A percentile compares a stretch with the other conserved stretches of the same genome.
These are phyloP conservation scores for Domatiomyces globalis DNA, from an alignment of 2,329 filamentous ascomycete species.

Conservation along the genomic window DNA sequence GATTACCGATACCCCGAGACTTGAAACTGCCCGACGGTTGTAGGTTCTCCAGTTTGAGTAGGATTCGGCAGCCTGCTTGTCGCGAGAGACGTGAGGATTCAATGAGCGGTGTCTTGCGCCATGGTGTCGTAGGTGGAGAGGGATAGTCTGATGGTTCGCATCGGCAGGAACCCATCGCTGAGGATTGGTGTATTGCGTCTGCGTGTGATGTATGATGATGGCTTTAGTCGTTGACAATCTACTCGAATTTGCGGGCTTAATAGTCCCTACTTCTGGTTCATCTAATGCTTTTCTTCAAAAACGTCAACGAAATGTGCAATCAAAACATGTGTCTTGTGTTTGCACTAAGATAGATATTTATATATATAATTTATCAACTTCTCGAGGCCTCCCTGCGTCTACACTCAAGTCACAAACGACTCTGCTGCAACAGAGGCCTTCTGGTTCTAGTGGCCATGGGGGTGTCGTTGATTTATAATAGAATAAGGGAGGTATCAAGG, in stretches of 20 bases:
- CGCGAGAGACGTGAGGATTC: slow-evolving; percentile 26
- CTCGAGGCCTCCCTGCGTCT: background rate
- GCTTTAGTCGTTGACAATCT: background rate
- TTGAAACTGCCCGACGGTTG: slow-evolving; percentile 83
- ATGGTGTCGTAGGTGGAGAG: slow-evolving; percentile 11
- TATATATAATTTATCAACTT: background rate
- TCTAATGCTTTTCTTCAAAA: no score
- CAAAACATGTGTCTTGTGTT: no score
- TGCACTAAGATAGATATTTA: background rate
- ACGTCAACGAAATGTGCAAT: no score
- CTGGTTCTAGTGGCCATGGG: no score
- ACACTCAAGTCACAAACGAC: no score
- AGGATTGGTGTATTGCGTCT: background rate
- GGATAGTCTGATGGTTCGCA: background rate
- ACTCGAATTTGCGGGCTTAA: no score
- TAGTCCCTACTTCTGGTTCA: no score
- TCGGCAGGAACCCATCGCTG: background rate
- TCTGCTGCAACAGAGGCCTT: no score
- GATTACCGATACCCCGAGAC: slow-evolving; percentile 35
- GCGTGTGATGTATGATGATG: background rate
- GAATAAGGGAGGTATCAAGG: no score
- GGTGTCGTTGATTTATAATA: no score
- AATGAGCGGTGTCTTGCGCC: slow-evolving; percentile 28
- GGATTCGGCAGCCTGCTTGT: slow-evolving; percentile 45
- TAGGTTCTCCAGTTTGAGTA: slow-evolving; percentile 72